Evolutionary conservation across 2,329 filamentous ascomycete species (phyloP).

Genomic region (Cladosporium sp.): DNA sequence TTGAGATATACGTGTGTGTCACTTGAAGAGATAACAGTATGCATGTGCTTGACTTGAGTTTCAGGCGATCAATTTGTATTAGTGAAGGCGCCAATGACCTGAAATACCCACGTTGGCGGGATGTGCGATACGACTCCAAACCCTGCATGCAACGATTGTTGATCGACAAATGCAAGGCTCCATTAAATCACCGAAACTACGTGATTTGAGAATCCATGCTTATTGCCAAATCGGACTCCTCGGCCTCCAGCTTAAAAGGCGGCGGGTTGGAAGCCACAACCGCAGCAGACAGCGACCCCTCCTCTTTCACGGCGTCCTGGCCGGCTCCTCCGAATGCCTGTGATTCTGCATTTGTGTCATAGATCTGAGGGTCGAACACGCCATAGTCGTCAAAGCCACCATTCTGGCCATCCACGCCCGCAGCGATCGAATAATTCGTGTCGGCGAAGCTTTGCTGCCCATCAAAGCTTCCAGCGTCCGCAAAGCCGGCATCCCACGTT

Average conservation of each 20-base stretch:
- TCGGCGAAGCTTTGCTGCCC: slow-evolving; percentile 4
- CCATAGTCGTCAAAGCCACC: slow-evolving; percentile 1
- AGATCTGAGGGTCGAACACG: slow-evolving; percentile 14
- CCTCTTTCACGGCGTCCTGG: slow-evolving; percentile 12
- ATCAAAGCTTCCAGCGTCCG: neutral
- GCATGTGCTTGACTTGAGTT: too few species aligned
- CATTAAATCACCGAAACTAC: too few species aligned
- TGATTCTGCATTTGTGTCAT: slow-evolving; percentile 7
- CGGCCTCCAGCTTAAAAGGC: neutral
- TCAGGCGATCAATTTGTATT: too few species aligned
- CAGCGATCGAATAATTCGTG: neutral
- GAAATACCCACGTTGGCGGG: too few species aligned
- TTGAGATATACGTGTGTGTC: too few species aligned
- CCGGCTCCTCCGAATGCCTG: slow-evolving; percentile 20
- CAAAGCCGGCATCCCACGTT: slow-evolving; percentile 17
- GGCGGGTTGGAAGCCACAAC: neutral
- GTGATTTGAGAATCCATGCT: too few species aligned
- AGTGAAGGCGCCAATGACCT: too few species aligned
- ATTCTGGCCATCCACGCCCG: slow-evolving; percentile 3
- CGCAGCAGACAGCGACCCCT: slow-evolving; percentile 11
- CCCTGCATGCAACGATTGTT: too few species aligned
- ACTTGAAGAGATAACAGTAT: too few species aligned
- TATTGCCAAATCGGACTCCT: neutral
- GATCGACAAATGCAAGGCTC: too few species aligned
- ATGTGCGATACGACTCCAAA: too few species aligned